Evolutionary conservation across 2,329 filamentous ascomycete genomes (phyloP).

Genomic region (Ilyonectria destructans): DNA sequence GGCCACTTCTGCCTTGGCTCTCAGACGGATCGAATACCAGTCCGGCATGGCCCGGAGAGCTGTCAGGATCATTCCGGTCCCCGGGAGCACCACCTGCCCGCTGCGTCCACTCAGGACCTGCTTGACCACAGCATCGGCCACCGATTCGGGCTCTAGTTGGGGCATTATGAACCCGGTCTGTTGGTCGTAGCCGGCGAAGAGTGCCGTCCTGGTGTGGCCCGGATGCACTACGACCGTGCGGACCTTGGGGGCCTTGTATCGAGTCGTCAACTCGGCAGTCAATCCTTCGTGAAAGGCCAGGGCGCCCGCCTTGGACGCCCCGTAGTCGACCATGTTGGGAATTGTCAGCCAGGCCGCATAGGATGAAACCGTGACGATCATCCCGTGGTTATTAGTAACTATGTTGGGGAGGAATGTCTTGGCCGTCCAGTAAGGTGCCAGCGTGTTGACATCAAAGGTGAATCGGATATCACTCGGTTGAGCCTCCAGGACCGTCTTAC

Average conservation of each 20-base stretch:
- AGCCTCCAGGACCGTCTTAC: conserved; percentile 73
- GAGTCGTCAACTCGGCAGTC: conserved; percentile 69
- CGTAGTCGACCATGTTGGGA: conserved; percentile 79
- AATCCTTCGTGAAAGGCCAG: conserved; percentile 79
- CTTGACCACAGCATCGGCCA: conserved; percentile 65
- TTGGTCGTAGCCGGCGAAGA: conserved; percentile 69
- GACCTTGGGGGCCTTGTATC: conserved; percentile 75
- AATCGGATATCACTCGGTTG: conserved; percentile 73
- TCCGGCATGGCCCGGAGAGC: conserved; percentile 70
- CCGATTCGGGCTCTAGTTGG: conserved; percentile 58
- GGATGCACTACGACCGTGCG: conserved; percentile 78
- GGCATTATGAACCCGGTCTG: conserved; percentile 57
- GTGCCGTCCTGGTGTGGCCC: conserved; percentile 56
- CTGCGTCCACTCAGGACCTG: conserved; percentile 66
- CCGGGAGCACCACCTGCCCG: conserved; percentile 65
- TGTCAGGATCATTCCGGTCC: conserved; percentile 57
- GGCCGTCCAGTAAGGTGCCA: conserved; percentile 78
- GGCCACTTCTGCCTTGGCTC: conserved; percentile 59
- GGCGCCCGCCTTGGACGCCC: conserved; percentile 76
- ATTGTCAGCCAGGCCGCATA: conserved; percentile 74
- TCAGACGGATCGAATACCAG: conserved; percentile 73
- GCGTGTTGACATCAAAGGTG: conserved; percentile 80
- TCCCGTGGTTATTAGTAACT: conserved; percentile 77
- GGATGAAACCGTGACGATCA: conserved; percentile 80
- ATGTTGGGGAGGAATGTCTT: conserved; percentile 80